phyloP scores from a whole-genome alignment of 352 stramenopile genomes.

The Globisporangium emineosum region DNA sequence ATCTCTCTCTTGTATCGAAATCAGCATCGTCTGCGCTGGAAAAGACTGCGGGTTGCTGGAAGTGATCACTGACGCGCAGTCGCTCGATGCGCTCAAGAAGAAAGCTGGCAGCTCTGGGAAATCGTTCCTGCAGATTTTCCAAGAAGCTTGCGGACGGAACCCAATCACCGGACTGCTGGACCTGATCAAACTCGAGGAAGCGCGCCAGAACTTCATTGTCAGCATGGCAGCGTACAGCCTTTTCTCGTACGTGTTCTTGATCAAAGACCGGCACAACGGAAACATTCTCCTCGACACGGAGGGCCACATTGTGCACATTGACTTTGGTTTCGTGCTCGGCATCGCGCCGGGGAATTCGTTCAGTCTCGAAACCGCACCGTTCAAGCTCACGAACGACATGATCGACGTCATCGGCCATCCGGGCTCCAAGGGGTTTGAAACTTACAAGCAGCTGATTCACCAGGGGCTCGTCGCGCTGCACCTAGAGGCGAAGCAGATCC shows the following conservation, averaged over 20 bases:
- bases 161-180: slow-evolving; percentile 39
- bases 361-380: slow-evolving; percentile 95
- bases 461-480: slow-evolving; percentile 94
- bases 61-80: slow-evolving; percentile 94
- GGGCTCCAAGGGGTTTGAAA: slow-evolving; percentile 77
- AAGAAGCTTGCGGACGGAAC: slow-evolving; percentile 41
- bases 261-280: slow-evolving; percentile 98
- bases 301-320: slow-evolving; percentile 97
- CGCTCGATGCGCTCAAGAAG: slow-evolving; percentile 95
- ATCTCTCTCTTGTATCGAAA: background rate
- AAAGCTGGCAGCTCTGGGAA: slow-evolving; percentile 40
- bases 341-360: slow-evolving; percentile 97
- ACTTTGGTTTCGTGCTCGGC: slow-evolving; percentile 98
- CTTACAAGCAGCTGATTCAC: slow-evolving; percentile 91
- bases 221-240: slow-evolving; percentile 96
- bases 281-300: slow-evolving; percentile 97
- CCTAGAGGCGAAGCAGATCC: slow-evolving; percentile 90
- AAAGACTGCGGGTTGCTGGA: slow-evolving; percentile 93
- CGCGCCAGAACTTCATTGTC: slow-evolving; percentile 93
- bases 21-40: slow-evolving; percentile 90
- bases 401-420: slow-evolving; percentile 91
- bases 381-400: slow-evolving; percentile 98
- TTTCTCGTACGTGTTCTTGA: slow-evolving; percentile 94
- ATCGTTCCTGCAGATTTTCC: slow-evolving; percentile 49
- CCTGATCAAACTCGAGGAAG: slow-evolving; percentile 45